These are phyloP conservation scores for Populus alba DNA, from an alignment of 345 rosid genomes.

Conservation along the genomic window DNA sequence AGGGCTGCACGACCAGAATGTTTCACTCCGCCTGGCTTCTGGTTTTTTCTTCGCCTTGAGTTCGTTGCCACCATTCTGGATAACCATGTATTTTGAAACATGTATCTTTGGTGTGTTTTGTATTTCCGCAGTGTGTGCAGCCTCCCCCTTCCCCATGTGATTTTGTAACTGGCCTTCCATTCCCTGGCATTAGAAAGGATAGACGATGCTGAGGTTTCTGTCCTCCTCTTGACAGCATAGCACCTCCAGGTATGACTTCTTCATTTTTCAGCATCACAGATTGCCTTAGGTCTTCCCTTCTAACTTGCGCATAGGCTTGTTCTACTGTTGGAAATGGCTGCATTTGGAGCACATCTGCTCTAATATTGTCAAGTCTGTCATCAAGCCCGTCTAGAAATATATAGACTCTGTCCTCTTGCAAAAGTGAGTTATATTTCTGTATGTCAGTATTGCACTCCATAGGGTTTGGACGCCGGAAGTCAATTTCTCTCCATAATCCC, in stretches of 20 bases:
- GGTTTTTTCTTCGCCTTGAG: too few species aligned
- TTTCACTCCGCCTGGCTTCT: too few species aligned
- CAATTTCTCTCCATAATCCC: not conserved
- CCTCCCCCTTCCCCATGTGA: too few species aligned
- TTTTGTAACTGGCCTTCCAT: too few species aligned
- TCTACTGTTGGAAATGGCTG: not conserved
- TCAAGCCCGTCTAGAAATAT: not conserved
- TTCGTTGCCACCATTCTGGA: too few species aligned
- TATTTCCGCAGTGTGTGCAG: too few species aligned
- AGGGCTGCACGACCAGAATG: too few species aligned
- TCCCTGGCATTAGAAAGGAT: too few species aligned
- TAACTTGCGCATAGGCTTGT: not conserved
- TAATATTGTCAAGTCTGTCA: not conserved
- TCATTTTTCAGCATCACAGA: rapidly evolving
- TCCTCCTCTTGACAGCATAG: not conserved
- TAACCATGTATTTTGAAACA: too few species aligned
- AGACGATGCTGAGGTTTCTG: not conserved
- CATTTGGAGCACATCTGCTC: not conserved
- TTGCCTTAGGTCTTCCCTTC: not conserved
- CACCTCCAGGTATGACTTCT: not conserved
- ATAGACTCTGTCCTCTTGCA: not conserved
- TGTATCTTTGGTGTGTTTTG: too few species aligned
- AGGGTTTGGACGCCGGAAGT: not conserved
- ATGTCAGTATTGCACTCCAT: not conserved
- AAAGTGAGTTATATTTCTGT: not conserved